Conservation (phyloP, 768 basidiomycete genomes). For the Amanita rubescens region DNA sequence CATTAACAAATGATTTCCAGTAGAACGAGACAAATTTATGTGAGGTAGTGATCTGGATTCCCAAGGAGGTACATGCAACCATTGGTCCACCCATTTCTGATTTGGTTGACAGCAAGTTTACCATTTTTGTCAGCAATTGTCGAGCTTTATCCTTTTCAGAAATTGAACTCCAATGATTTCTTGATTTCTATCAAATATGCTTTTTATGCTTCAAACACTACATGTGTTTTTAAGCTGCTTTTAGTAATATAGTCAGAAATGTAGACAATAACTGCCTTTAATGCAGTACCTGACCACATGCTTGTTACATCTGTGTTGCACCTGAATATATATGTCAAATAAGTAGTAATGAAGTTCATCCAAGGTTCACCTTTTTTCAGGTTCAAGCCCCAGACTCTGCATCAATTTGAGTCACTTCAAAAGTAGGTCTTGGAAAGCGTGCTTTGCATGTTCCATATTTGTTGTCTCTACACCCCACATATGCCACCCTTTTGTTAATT, state of each 20-base stretch:
- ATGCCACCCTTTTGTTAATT: background rate
- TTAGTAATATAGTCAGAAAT: constrained; percentile 26
- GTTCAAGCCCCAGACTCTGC: constrained; percentile 15
- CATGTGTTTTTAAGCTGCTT: constrained; percentile 22
- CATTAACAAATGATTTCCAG: constrained; percentile 15
- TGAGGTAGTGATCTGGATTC: constrained; percentile 24
- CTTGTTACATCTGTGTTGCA: constrained; percentile 27
- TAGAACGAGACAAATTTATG: constrained; percentile 19
- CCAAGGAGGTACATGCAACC: constrained; percentile 19
- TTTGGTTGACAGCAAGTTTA: constrained; percentile 19
- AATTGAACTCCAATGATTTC: constrained; percentile 7
- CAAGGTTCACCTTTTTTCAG: constrained; percentile 22
- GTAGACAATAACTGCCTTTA: constrained; percentile 28
- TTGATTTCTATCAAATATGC: background rate
- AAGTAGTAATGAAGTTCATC: constrained; percentile 22
- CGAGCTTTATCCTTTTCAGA: background rate
- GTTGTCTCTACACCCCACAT: constrained; percentile 9
- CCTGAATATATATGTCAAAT: constrained; percentile 18
- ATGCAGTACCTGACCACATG: constrained; percentile 24
- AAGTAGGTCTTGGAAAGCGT: too few species aligned
- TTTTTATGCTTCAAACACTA: constrained; percentile 11
- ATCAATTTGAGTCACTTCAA: constrained; percentile 15
- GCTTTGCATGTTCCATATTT: constrained; percentile 16
- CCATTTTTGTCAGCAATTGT: constrained; percentile 18
- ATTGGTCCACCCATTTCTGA: constrained; percentile 22